These are phyloP conservation scores for sweet orange (Citrus sinensis) DNA, from an alignment of 345 rosid genomes.

Conservation along the genomic window DVS_A1.0 CM039162.1:10936001-10936500, in stretches of 20 bases:
- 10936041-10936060: constrained; percentile 60
- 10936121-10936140: constrained; percentile 16
- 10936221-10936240: constrained; percentile 76
- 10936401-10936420: background rate
- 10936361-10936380: background rate
- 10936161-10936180: constrained; percentile 35
- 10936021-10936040: constrained; percentile 64
- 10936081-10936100: constrained; percentile 1
- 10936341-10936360: constrained; percentile 27
- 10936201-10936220: constrained; percentile 86
- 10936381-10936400: background rate
- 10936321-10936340: constrained; percentile 67
- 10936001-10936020: constrained; percentile 54
- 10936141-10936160: constrained; percentile 21
- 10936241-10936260: constrained; percentile 75
- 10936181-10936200: constrained; percentile 75
- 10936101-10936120: background rate
- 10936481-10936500: background rate
- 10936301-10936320: constrained; percentile 71
- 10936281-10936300: constrained; percentile 84
- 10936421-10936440: background rate
- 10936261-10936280: constrained; percentile 73
- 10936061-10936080: constrained; percentile 16
- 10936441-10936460: background rate
- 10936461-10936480: background rate